Conservation (phyloP, 106 monocot species). For the Dendrobium catenatum region DNA sequence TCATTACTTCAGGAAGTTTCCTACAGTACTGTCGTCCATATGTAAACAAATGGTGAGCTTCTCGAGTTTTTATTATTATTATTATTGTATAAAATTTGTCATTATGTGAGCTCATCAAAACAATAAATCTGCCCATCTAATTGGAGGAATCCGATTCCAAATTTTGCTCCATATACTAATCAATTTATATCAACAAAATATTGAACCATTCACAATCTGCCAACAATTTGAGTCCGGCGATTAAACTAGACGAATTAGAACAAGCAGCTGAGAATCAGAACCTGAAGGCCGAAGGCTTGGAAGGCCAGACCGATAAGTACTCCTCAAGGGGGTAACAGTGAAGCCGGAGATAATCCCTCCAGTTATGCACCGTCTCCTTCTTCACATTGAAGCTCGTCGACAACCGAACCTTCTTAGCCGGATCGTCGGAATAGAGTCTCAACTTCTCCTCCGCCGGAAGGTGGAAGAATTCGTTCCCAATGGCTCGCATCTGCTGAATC, state of each 20-base stretch:
- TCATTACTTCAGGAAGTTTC: too few relatives aligned
- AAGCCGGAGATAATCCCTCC: slow-evolving; percentile 81
- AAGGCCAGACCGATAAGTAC: slow-evolving; percentile 65
- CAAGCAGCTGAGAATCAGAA: slow-evolving; percentile 9
- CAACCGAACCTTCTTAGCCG: slow-evolving; percentile 64
- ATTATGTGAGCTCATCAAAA: too few relatives aligned
- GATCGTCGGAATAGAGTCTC: slow-evolving; percentile 75
- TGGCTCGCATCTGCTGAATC: slow-evolving; percentile 25
- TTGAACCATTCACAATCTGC: too few relatives aligned
- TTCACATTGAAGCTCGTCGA: slow-evolving; percentile 89
- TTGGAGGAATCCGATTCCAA: too few relatives aligned
- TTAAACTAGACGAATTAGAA: background rate
- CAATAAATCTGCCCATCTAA: too few relatives aligned
- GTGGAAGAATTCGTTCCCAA: slow-evolving; percentile 51
- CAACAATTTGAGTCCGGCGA: background rate
- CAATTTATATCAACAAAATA: too few relatives aligned
- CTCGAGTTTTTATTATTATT: too few relatives aligned
- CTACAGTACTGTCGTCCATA: too few relatives aligned
- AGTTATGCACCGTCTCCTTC: slow-evolving; percentile 66
- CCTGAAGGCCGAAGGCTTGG: slow-evolving; percentile 52
- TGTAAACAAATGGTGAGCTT: too few relatives aligned
- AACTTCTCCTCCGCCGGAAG: slow-evolving; percentile 56
- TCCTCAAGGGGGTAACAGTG: slow-evolving; percentile 85
- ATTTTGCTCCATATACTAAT: too few relatives aligned
- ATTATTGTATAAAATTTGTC: too few relatives aligned